Evolutionary conservation across 768 basidiomycete species (phyloP).

Genomic region (Pleurotus pulmonarius): DNA sequence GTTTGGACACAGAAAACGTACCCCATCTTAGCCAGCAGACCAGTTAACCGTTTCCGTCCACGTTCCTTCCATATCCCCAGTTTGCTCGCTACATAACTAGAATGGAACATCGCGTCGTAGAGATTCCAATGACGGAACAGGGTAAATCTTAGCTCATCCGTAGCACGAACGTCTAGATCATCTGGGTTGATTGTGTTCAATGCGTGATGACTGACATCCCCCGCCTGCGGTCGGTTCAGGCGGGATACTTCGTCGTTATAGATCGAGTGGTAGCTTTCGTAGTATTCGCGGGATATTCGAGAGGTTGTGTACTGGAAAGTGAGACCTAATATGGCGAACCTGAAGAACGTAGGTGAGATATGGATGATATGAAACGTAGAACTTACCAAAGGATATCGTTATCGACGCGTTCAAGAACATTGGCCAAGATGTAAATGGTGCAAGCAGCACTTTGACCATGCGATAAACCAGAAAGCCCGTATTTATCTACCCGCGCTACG

Average conservation of each 20-base stretch:
- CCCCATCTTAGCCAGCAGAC: constrained; percentile 98
- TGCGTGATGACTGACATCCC: constrained; percentile 28
- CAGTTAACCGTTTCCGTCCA: constrained; percentile 84
- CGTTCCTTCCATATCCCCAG: constrained; percentile 96
- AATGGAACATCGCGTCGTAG: constrained; percentile 98
- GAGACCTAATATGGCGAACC: constrained; percentile 54
- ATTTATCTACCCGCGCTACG: constrained; percentile 64
- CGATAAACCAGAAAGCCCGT: constrained; percentile 83
- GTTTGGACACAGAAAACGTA: constrained; percentile 31
- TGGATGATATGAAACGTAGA: neutral
- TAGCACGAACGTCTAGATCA: constrained; percentile 75
- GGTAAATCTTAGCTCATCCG: constrained; percentile 91
- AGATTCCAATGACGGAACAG: constrained; percentile 97
- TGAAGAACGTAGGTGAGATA: neutral
- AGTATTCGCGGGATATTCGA: constrained; percentile 81
- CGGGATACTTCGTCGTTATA: constrained; percentile 92
- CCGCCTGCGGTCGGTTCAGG: constrained; percentile 64
- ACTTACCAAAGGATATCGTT: constrained; percentile 87
- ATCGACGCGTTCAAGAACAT: constrained; percentile 86
- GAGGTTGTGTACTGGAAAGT: constrained; percentile 90
- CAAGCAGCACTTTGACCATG: constrained; percentile 88
- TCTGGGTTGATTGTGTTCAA: constrained; percentile 67
- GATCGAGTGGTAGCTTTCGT: constrained; percentile 76
- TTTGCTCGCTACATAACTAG: constrained; percentile 91
- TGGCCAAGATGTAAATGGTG: constrained; percentile 86